phyloP scores from a whole-genome alignment of 345 rosid species.

The Hypericum androsaemum region DNA sequence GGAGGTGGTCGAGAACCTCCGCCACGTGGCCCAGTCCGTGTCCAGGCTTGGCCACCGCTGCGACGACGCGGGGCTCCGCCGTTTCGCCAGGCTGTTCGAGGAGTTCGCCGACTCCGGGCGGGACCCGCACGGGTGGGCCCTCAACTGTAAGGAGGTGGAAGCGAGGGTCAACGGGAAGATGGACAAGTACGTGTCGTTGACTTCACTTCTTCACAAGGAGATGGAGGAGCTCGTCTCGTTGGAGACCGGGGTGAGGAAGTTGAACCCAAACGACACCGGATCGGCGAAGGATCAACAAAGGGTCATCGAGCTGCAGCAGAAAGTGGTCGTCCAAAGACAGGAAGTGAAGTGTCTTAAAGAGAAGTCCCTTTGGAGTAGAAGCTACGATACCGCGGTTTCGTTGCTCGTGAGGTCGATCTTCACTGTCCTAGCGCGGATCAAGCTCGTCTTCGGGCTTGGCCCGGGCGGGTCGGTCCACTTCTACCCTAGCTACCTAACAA shows the following conservation, averaged over 20 bases:
- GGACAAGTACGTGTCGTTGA: slow-evolving; percentile 60
- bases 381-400: slow-evolving; percentile 55
- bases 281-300: slow-evolving; percentile 35
- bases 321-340: slow-evolving; percentile 54
- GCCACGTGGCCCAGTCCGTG: slow-evolving; percentile 45
- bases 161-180: slow-evolving; percentile 44
- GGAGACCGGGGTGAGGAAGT: slow-evolving; percentile 48
- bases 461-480: slow-evolving; percentile 8
- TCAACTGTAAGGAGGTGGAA: slow-evolving; percentile 59
- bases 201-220: slow-evolving; percentile 60
- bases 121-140: slow-evolving; percentile 53
- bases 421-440: slow-evolving; percentile 61
- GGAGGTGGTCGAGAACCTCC: slow-evolving; percentile 56
- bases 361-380: slow-evolving; percentile 75
- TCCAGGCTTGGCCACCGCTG: slow-evolving; percentile 54
- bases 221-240: slow-evolving; percentile 64
- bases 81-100: slow-evolving; percentile 40
- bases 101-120: slow-evolving; percentile 62
- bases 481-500: slow-evolving; percentile 39
- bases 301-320: slow-evolving; percentile 56
- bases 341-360: slow-evolving; percentile 72
- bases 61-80: slow-evolving; percentile 30
- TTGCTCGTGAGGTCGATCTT: slow-evolving; percentile 54
- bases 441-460: slow-evolving; percentile 58
- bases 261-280: slow-evolving; percentile 21